Conservation (phyloP, 2,329 filamentous ascomycete genomes). For the Fusarium metavorans region DNA sequence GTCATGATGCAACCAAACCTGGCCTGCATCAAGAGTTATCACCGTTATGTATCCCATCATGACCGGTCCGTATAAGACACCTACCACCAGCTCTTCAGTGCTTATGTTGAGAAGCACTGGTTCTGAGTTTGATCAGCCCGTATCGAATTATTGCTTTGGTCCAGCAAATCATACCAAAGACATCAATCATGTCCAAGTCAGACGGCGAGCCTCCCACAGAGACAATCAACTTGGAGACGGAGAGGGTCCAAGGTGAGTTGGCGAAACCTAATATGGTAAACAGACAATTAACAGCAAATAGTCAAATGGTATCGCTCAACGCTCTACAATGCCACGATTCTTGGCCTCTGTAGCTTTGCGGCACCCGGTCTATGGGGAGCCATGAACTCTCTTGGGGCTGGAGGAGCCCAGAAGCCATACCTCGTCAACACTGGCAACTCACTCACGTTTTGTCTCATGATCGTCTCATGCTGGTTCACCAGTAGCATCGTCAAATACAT, state of each 20-base stretch:
- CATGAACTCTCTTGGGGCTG: constrained; percentile 44
- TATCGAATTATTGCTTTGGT: background rate
- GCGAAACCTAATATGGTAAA: fast-evolving
- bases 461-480: constrained; percentile 63
- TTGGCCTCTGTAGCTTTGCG: background rate
- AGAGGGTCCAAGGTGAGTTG: background rate
- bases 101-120: background rate
- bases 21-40: background rate
- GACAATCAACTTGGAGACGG: background rate
- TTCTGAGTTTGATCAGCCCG: background rate
- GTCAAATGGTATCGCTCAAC: background rate
- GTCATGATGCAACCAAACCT: background rate
- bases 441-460: constrained; percentile 59
- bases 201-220: background rate
- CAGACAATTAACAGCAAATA: background rate
- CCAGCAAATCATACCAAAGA: background rate
- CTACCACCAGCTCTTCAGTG: background rate
- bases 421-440: constrained; percentile 71
- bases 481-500: constrained; percentile 32
- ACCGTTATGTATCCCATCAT: background rate
- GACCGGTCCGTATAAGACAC: background rate
- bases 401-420: constrained; percentile 69
- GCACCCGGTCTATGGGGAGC: constrained; percentile 36
- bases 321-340: background rate
- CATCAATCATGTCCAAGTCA: background rate